phyloP scores from a whole-genome alignment of 2,329 filamentous ascomycete species.

The Claviceps sp. region DNA sequence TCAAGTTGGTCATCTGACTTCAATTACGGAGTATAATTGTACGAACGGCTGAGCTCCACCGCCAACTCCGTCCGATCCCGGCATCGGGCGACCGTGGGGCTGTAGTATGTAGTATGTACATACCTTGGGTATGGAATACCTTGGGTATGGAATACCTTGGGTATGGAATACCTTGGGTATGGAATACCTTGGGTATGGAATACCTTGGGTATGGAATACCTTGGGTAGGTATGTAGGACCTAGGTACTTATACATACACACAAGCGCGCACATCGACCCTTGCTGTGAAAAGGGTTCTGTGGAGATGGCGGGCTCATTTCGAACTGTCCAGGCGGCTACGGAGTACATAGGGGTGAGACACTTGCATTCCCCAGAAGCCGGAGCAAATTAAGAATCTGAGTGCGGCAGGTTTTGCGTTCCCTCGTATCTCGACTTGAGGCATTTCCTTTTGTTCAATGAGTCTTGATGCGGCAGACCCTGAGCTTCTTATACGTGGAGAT shows the following conservation, averaged over 20 bases:
- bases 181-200: too few relatives aligned
- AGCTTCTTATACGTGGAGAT: too few relatives aligned
- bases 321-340: background rate
- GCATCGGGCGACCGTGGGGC: background rate
- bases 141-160: too few relatives aligned
- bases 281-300: background rate
- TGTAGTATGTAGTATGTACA: background rate
- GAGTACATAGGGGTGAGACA: background rate
- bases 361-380: background rate
- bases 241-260: too few relatives aligned
- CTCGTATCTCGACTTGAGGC: background rate
- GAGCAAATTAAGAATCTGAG: background rate
- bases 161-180: too few relatives aligned
- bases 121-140: too few relatives aligned
- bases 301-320: background rate
- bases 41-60: background rate
- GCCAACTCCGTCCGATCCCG: background rate
- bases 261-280: too few relatives aligned
- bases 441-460: background rate
- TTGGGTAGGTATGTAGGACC: too few relatives aligned
- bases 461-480: background rate
- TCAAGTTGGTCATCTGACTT: background rate
- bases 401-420: background rate
- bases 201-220: too few relatives aligned
- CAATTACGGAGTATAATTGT: background rate